phyloP scores from a whole-genome alignment of 2,329 filamentous ascomycete species.

The Teratosphaeriaceae sp. region DNA sequence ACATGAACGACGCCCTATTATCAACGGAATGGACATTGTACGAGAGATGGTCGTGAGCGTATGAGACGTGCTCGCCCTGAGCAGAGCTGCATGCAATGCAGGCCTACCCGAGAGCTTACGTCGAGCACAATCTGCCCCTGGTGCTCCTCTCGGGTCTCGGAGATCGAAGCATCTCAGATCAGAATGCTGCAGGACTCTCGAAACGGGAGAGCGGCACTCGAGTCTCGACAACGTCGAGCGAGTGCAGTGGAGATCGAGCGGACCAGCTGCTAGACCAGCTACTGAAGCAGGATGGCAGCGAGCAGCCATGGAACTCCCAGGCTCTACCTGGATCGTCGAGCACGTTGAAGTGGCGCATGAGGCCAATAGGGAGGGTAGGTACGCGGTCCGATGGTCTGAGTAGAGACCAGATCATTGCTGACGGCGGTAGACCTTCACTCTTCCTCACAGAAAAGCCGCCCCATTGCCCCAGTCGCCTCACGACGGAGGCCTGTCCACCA shows the following conservation, averaged over 20 bases:
- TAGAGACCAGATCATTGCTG: background rate
- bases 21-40: no score
- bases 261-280: slow-evolving; percentile 51
- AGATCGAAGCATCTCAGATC: no score
- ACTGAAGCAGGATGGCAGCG: slow-evolving; percentile 40
- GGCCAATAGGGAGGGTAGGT: slow-evolving; percentile 69
- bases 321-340: slow-evolving; percentile 20
- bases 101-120: slow-evolving; percentile 69
- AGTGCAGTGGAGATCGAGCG: slow-evolving; percentile 33
- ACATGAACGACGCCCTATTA: no score
- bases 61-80: no score
- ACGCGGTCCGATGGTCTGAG: slow-evolving; percentile 21
- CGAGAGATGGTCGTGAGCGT: no score
- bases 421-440: slow-evolving; percentile 43
- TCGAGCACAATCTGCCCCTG: slow-evolving; percentile 81
- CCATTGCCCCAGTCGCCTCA: slow-evolving; percentile 48
- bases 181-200: slow-evolving; percentile 19
- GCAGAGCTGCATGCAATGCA: no score
- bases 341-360: slow-evolving; percentile 22
- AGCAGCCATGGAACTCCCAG: slow-evolving; percentile 21
- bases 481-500: slow-evolving; percentile 30
- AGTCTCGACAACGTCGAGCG: slow-evolving; percentile 18
- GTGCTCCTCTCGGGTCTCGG: slow-evolving; percentile 73
- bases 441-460: slow-evolving; percentile 57
- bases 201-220: slow-evolving; percentile 23